Percentiles rank a stretch among this genome's conserved stretches.
These are phyloP conservation scores for Chaetomiaceae sp. DNA, from an alignment of 2,329 filamentous ascomycete genomes.

Conservation along the genomic window DNA sequence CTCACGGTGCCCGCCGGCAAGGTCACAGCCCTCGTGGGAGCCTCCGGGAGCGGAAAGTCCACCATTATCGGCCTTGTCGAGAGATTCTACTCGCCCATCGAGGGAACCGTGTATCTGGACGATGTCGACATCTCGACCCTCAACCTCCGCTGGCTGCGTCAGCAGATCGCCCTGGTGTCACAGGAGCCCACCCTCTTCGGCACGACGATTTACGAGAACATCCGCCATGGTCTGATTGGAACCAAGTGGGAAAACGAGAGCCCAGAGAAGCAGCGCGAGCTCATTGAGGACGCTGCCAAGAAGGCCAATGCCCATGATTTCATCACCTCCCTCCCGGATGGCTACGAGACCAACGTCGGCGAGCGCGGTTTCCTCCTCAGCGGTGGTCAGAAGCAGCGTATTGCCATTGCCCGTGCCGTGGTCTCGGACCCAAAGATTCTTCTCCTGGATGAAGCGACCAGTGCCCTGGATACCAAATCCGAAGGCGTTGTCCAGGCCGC, in stretches of 20 bases:
- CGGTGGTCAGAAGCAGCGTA: conserved; percentile 94
- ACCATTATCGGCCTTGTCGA: conserved; percentile 92
- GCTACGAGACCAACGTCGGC: conserved; percentile 92
- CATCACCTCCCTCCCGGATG: conserved; percentile 73
- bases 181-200: conserved; percentile 91
- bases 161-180: conserved; percentile 87
- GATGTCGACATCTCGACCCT: conserved; percentile 75
- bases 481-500: conserved; percentile 93
- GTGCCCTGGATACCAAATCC: conserved; percentile 87
- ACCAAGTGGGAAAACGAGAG: conserved; percentile 66
- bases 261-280: conserved; percentile 62
- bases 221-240: conserved; percentile 84
- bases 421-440: conserved; percentile 90
- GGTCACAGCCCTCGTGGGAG: conserved; percentile 87
- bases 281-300: conserved; percentile 76
- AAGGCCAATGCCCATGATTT: conserved; percentile 96
- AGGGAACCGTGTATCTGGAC: conserved; percentile 73
- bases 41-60: conserved; percentile 90
- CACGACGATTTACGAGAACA: conserved; percentile 85
- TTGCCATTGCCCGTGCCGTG: conserved; percentile 86
- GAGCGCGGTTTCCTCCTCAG: conserved; percentile 89
- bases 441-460: conserved; percentile 91
- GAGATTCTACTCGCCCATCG: conserved; percentile 87
- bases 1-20: conserved; percentile 82
- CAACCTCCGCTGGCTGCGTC: conserved; percentile 86